These are phyloP conservation scores for Emericellopsis atlantica DNA, from an alignment of 2,329 filamentous ascomycete genomes.

Conservation along the genomic window DNA sequence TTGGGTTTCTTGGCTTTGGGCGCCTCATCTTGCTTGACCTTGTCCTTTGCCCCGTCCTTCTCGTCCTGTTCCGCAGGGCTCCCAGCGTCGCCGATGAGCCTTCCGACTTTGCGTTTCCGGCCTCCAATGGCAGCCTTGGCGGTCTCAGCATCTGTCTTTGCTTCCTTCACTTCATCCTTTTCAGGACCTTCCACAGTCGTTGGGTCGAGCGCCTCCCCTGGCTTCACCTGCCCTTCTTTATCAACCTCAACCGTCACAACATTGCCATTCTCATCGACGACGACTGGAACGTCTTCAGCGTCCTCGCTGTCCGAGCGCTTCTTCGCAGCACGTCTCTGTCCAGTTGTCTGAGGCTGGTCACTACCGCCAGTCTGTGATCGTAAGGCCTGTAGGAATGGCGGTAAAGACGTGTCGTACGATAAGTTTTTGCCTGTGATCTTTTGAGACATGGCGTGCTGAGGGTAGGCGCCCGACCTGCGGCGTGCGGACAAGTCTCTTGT, in stretches of 20 bases:
- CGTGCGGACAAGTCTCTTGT: too few species aligned
- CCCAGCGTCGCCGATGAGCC: slow-evolving; percentile 26
- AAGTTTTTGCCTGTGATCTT: slow-evolving; percentile 63
- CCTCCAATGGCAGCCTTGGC: slow-evolving; percentile 17
- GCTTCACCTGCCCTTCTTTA: slow-evolving; percentile 27
- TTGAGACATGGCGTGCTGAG: slow-evolving; percentile 24
- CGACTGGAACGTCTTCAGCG: slow-evolving; percentile 64
- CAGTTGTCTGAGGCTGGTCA: slow-evolving; percentile 30
- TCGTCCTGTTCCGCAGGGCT: slow-evolving; percentile 1
- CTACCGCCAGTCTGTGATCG: slow-evolving; percentile 37
- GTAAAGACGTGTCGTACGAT: slow-evolving; percentile 46
- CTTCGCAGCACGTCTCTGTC: slow-evolving; percentile 33
- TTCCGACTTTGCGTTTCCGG: slow-evolving; percentile 44
- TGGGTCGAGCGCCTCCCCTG: slow-evolving; percentile 4
- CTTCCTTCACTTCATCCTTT: slow-evolving; percentile 9
- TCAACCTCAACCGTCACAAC: slow-evolving; percentile 38
- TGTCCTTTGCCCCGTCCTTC: slow-evolving; percentile 6
- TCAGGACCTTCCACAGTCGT: slow-evolving; percentile 8
- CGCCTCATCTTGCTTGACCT: slow-evolving; percentile 10
- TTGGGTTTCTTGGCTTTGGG: slow-evolving; percentile 22
- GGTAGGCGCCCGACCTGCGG: too few species aligned
- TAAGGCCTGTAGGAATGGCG: slow-evolving; percentile 47
- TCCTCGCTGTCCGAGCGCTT: slow-evolving; percentile 52
- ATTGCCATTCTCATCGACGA: slow-evolving; percentile 62
- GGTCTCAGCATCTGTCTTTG: slow-evolving; percentile 13